Base-by-base conservation (phyloP, 805 yeast genomes). In the Ogataea parapolymorpha region DNA sequence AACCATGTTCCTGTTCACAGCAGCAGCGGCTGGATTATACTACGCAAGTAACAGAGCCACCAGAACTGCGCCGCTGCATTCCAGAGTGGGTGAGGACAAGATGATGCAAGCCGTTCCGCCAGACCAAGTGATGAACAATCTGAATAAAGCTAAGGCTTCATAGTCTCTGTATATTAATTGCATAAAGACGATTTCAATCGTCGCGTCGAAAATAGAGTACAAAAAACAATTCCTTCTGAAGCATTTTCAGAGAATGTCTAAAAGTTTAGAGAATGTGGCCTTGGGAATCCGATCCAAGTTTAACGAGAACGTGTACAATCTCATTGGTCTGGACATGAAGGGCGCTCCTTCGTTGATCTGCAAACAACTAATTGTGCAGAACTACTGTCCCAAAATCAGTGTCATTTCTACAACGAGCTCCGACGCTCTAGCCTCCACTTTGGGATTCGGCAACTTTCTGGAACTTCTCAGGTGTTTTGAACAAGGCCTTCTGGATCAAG, bases 51-150 rank as follows among this genome's bases (percentile, higher is more conserved):
- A 66, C 59, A 38, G 68, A 29, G 58, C 64, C 7, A 71, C 70
- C 12, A 62, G 65, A 5, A 70, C 75, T 49, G 62, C 56, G 12
- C 71, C 79, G 11, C 53, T 79, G 23, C 66, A 71, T 33, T 74
- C 75, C n/a, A 68, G 83, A 46, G 79, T 76, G 23, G 76, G 77
- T 34, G 85, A 78, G 44, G 70, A 73, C 17, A 80, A 75, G 42
- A 79, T 80, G 85, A 60, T 77, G 30, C 71, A 72, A 42, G 74
- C 77, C 7, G 79, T 79, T 27, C 85, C 86, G 2, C 85, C 85
- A 5, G 78, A 69, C 41, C 71, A 68, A 43, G 57, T 80, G 26
- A 53, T 62, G 32, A 45, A 48, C 40, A 55, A 56, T 38, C 51
- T 60, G 49, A 47, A 48, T 8, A 53, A 50, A 26, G 32, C 32